Conservation (phyloP, 1,139 yeast species). For the Trichomonascaceae sp. region DNA sequence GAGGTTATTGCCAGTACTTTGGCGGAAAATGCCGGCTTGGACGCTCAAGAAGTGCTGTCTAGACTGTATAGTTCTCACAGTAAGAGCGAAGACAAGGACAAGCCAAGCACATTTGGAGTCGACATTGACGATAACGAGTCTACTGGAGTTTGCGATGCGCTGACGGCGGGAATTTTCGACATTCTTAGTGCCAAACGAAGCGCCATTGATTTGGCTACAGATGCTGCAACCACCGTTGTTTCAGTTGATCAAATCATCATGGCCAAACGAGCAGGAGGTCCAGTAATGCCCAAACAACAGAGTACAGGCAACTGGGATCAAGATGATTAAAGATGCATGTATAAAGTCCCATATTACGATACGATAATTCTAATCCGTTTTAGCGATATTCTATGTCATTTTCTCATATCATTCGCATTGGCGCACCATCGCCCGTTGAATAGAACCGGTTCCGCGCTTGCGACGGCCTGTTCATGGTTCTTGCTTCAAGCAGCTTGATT, state of each 20-base stretch:
- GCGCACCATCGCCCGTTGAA: not conserved
- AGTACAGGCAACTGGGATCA: conserved; percentile 97
- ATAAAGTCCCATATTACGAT: not conserved
- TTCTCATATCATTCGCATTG: not conserved
- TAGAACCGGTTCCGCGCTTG: conserved; percentile 41
- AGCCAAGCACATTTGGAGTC: conserved; percentile 24
- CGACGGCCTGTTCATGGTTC: conserved; percentile 62
- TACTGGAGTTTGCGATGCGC: conserved; percentile 69
- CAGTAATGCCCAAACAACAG: conserved; percentile 80
- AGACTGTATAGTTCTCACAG: conserved; percentile 80
- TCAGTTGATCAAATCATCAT: conserved; percentile 88
- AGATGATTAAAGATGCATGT: conserved; percentile 50
- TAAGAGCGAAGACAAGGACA: conserved; percentile 27
- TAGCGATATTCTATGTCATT: not conserved
- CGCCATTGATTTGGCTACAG: conserved; percentile 91
- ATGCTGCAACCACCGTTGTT: conserved; percentile 86
- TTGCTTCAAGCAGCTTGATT: conserved; percentile 71
- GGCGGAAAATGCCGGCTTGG: conserved; percentile 93
- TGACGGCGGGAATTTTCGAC: conserved; percentile 67
- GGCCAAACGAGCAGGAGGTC: conserved; percentile 98
- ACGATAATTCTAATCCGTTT: not conserved
- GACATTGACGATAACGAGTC: conserved; percentile 65
- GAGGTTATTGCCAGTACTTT: conserved; percentile 89
- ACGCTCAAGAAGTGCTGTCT: conserved; percentile 81
- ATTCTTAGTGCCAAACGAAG: conserved; percentile 72